Evolutionary conservation across 2,329 filamentous ascomycete genomes (phyloP).

Genomic region (Colletotrichum incanum): DNA sequence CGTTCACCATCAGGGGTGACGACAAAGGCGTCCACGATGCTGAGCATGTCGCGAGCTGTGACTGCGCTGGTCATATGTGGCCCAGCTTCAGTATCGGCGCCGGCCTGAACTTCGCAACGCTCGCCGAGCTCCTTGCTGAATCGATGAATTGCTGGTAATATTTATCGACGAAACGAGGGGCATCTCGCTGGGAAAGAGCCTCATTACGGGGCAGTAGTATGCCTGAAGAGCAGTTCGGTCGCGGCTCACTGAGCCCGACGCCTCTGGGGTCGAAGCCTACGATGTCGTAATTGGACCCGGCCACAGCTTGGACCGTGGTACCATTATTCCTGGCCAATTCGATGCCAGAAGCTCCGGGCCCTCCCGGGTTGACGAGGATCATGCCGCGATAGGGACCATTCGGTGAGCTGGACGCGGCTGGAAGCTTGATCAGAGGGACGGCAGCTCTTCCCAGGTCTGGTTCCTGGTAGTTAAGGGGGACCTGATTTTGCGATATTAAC

Average conservation of each 20-base stretch:
- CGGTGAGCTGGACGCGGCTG: constrained; percentile 54
- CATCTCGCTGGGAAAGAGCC: neutral
- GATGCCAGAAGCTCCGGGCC: constrained; percentile 60
- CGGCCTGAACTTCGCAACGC: neutral
- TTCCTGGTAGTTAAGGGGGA: constrained; percentile 58
- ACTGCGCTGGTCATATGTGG: constrained; percentile 54
- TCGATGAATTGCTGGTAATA: constrained; percentile 17
- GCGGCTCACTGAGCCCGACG: constrained; percentile 55
- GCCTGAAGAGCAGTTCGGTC: constrained; percentile 55
- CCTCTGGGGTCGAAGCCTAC: constrained; percentile 63
- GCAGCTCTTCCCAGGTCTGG: constrained; percentile 49
- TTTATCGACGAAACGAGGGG: constrained; percentile 5
- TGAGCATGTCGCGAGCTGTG: constrained; percentile 61
- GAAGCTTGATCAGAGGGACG: constrained; percentile 57
- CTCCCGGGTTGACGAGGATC: constrained; percentile 62
- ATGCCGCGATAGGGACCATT: constrained; percentile 58
- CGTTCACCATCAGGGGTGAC: constrained; percentile 27
- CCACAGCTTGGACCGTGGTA: constrained; percentile 44
- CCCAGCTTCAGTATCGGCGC: constrained; percentile 31
- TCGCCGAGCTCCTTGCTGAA: constrained; percentile 15
- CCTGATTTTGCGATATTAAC: constrained; percentile 42
- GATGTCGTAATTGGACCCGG: constrained; percentile 54
- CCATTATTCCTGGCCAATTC: constrained; percentile 49
- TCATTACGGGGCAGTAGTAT: neutral
- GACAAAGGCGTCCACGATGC: constrained; percentile 55